These are phyloP conservation scores for Leptomonas pyrrhocoris DNA, from an alignment of 208 protist genomes.

Conservation along the genomic window DNA sequence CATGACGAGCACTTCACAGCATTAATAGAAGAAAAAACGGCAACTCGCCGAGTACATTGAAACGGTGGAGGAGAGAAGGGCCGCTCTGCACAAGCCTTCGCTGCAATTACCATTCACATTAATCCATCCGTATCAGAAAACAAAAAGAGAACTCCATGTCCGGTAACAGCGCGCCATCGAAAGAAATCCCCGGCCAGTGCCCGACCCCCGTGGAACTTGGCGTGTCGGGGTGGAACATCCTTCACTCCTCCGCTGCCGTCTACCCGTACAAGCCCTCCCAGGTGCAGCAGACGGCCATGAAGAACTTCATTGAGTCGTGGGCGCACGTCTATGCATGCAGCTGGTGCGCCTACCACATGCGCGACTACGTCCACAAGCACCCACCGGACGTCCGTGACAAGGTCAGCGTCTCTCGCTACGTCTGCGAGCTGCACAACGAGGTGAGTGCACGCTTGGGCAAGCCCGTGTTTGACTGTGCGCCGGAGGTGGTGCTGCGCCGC, in stretches of 20 bases:
- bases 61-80: no score
- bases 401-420: slow-evolving; percentile 64
- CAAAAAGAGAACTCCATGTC: no score
- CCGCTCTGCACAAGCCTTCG: no score
- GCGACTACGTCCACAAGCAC: slow-evolving; percentile 62
- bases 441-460: slow-evolving; percentile 85
- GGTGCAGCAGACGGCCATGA: slow-evolving; percentile 74
- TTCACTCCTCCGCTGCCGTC: slow-evolving; percentile 84
- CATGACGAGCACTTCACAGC: no score
- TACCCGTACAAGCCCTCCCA: slow-evolving; percentile 77
- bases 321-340: slow-evolving; percentile 87
- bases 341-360: slow-evolving; percentile 90
- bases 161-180: slow-evolving; percentile 19
- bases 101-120: no score
- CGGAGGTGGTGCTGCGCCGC: slow-evolving; percentile 67
- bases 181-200: slow-evolving; percentile 58
- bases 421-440: slow-evolving; percentile 91
- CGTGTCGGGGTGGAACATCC: slow-evolving; percentile 82
- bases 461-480: slow-evolving; percentile 71
- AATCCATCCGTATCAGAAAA: no score
- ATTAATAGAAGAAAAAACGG: no score
- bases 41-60: no score
- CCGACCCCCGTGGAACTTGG: slow-evolving; percentile 75
- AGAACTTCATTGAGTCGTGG: slow-evolving; percentile 76
- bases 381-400: slow-evolving; percentile 78